Evolutionary conservation across 2,329 filamentous ascomycete species (phyloP).

Genomic region (Penicillium psychrosexuale): DNA sequence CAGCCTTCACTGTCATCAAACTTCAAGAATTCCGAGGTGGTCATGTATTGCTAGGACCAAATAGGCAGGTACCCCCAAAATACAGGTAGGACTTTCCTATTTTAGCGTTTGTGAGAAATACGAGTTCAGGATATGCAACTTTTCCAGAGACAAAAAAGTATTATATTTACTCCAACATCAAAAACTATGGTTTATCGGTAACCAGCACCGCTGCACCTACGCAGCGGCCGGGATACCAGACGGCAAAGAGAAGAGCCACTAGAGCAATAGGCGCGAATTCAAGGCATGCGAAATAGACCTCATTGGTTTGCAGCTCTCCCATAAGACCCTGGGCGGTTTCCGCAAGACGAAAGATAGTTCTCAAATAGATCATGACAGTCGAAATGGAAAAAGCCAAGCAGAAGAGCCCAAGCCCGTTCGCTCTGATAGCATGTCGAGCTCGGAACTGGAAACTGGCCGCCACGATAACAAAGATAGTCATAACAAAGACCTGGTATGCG

Average conservation of each 20-base stretch:
- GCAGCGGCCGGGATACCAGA: conserved; percentile 16
- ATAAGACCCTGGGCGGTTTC: conserved; percentile 14
- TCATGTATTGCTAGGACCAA: too few relatives aligned
- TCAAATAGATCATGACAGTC: conserved; percentile 15
- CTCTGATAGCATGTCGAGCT: background rate
- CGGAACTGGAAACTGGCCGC: background rate
- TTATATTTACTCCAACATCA: background rate
- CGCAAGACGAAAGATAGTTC: conserved; percentile 17
- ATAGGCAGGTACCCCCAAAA: background rate
- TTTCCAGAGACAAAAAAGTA: background rate
- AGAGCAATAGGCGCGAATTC: conserved; percentile 19
- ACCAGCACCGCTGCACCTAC: background rate
- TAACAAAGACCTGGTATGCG: background rate
- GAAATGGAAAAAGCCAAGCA: conserved; percentile 10
- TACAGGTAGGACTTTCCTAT: background rate
- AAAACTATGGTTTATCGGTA: background rate
- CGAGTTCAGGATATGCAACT: background rate
- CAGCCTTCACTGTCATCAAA: too few relatives aligned
- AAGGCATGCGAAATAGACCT: conserved; percentile 17
- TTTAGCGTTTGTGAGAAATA: background rate
- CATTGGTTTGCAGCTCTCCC: conserved; percentile 12
- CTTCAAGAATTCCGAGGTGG: too few relatives aligned
- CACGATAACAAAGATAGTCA: background rate
- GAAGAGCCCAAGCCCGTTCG: background rate
- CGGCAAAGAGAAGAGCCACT: conserved; percentile 11